Evolutionary conservation across 2,329 filamentous ascomycete genomes (phyloP), one percentile per base, ranked within the genome.

Genomic region (Dothidotthia symphoricarpi): DNA sequence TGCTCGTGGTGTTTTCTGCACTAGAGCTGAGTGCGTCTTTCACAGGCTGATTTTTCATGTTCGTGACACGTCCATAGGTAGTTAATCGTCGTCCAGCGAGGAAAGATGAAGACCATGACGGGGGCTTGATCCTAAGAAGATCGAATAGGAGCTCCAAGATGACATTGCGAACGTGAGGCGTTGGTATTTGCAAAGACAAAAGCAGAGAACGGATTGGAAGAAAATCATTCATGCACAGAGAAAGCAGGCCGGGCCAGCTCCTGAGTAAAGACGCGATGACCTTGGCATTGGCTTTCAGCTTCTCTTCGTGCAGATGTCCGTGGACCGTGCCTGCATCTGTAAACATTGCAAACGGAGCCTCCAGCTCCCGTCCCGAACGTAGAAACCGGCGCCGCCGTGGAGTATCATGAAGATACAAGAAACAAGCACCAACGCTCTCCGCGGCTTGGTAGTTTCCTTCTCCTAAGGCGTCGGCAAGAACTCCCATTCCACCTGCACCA

Each of bases 81-180:
- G 94, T 98, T 31, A 98, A 74, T 43, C 94, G 78, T 49, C 93
- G 81, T 6, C 93, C 94, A 24, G 94, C 93, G 31, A 98, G 77
- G 63, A 95, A 98, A 0, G 91, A 94, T 0, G 88, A 90, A 6
- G 93, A 94, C 93, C 93, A 98, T 7, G 89, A 83, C 28, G 93
- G 82, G 41, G 90, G 85, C 54, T 97, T 97, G 60, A 98, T 96
- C 24, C 91, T 82, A 34, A 98, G 70, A 14, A 83, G 77, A 54
- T 84, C 81, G 53, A 94, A 96, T 13, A 98, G 69, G 10, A 98
- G 73, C 63, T 98, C 93, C 44, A 98, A 76, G 13, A 96, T 82
- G 1, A 90, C 84, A 59, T 95, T 89, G 32, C 81, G 71, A 7
- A 80, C 74, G 41, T 74, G 68, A 1, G 74, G 64, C 26, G 75